These are phyloP conservation scores for Parasarocladium wereldwijsianum DNA, from an alignment of 2,329 filamentous ascomycete species.

Conservation along the genomic window DNA sequence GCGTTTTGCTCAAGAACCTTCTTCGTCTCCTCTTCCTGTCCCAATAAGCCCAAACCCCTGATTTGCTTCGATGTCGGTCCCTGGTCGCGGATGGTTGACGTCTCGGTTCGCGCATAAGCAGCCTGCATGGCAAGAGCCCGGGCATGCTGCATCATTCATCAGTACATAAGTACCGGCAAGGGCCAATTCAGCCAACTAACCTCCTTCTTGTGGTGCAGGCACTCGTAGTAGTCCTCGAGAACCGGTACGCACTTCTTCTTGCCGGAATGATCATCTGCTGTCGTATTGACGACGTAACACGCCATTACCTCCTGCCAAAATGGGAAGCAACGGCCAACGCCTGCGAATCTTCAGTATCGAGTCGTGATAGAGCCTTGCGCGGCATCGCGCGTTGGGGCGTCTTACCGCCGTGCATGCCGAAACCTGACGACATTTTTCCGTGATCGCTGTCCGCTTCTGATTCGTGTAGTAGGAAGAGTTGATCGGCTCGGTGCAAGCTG, in stretches of 20 bases:
- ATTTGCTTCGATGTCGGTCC: conserved; percentile 76
- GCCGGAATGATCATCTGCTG: conserved; percentile 59
- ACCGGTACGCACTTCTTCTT: conserved; percentile 77
- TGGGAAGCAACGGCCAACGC: conserved; percentile 75
- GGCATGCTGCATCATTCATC: conserved; percentile 42
- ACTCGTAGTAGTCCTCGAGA: conserved; percentile 97
- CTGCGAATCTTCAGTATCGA: conserved; percentile 20
- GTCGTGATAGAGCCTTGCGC: not conserved
- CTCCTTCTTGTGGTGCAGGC: conserved; percentile 98
- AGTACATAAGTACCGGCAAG: not conserved
- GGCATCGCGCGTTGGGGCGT: conserved; percentile 9
- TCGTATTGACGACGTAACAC: conserved; percentile 93
- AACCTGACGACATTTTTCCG: conserved; percentile 64
- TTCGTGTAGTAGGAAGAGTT: no score
- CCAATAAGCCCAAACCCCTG: conserved; percentile 69
- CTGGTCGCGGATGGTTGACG: conserved; percentile 61
- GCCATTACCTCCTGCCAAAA: conserved; percentile 99
- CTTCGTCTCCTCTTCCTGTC: conserved; percentile 68
- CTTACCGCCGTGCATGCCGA: conserved; percentile 67
- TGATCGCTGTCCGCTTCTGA: no score
- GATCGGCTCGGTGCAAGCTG: no score
- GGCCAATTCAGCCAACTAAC: conserved; percentile 34
- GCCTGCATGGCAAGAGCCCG: conserved; percentile 66
- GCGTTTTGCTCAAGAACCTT: conserved; percentile 34
- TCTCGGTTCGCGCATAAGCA: conserved; percentile 70